Percentiles rank a stretch among this genome's conserved stretches.
These are phyloP conservation scores for Penicillium turbatum DNA, from an alignment of 495 filamentous ascomycete species.

Conservation along the genomic window DNA sequence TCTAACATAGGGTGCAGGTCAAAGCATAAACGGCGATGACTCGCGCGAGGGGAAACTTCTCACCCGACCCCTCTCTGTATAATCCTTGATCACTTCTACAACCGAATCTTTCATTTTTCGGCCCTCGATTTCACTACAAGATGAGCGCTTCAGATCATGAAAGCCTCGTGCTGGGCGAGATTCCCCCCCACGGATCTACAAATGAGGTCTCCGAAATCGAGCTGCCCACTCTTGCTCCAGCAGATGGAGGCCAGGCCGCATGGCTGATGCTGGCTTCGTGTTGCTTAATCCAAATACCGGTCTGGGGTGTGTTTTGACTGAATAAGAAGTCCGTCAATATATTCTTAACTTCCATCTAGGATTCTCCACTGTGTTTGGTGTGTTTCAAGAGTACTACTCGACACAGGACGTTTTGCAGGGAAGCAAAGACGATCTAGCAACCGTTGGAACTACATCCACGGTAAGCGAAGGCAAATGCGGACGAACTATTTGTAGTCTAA, in stretches of 20 bases:
- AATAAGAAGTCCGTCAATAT: neutral
- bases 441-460: constrained; percentile 48
- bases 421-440: constrained; percentile 39
- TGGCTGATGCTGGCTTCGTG: constrained; percentile 60
- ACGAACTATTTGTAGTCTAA: neutral
- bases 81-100: neutral
- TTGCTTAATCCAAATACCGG: constrained; percentile 57
- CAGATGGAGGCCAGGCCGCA: constrained; percentile 58
- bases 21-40: constrained; percentile 2
- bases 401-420: constrained; percentile 34
- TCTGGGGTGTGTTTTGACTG: constrained; percentile 52
- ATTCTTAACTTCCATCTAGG: constrained; percentile 24
- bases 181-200: constrained; percentile 1
- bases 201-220: constrained; percentile 27
- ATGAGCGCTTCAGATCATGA: constrained; percentile 12
- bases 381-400: constrained; percentile 47
- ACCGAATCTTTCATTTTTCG: neutral
- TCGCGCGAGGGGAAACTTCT: constrained; percentile 6
- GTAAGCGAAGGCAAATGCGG: constrained; percentile 15
- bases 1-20: neutral
- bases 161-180: constrained; percentile 2
- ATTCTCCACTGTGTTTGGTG: constrained; percentile 48
- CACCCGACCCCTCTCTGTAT: neutral
- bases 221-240: constrained; percentile 44
- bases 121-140: neutral